A percentile compares a stretch with the other conserved stretches of the same genome.
These are phyloP conservation scores for Sarocladium strictum DNA, from an alignment of 2,329 filamentous ascomycete species.

Conservation along the genomic window DNA sequence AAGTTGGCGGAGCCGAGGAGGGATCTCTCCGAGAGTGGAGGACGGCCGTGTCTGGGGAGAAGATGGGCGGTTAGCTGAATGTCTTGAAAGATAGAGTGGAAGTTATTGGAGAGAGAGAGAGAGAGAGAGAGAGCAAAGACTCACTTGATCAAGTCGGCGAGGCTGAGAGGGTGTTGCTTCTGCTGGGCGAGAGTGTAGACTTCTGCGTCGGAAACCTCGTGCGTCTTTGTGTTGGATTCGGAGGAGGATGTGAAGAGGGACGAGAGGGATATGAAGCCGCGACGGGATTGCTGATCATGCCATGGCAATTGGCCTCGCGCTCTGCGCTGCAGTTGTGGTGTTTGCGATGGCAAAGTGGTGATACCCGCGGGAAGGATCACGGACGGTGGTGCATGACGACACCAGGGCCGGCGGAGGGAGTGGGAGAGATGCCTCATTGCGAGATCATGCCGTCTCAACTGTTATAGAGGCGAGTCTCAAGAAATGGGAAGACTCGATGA, in stretches of 20 bases:
- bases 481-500: no score
- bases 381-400: neutral
- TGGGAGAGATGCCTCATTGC: neutral
- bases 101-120: conserved; percentile 8
- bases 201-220: conserved; percentile 60
- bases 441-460: neutral
- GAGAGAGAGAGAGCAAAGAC: conserved; percentile 15
- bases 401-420: neutral
- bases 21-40: conserved; percentile 72
- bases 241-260: conserved; percentile 2
- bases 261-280: neutral
- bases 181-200: conserved; percentile 73
- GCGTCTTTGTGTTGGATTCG: conserved; percentile 1
- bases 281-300: neutral
- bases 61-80: no score
- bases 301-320: neutral
- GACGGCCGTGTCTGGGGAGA: conserved; percentile 71
- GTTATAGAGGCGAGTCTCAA: no score
- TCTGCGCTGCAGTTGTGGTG: neutral
- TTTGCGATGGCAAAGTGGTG: neutral
- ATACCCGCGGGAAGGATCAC: conserved; percentile 3
- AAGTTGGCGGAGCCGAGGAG: conserved; percentile 92
- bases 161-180: conserved; percentile 72
- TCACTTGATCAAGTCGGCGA: conserved; percentile 85
- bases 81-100: no score